Percentiles rank a stretch among this genome's conserved stretches.
These are phyloP conservation scores for Barnettozyma salicaria DNA, from an alignment of 805 yeast species.

Conservation along the genomic window DNA sequence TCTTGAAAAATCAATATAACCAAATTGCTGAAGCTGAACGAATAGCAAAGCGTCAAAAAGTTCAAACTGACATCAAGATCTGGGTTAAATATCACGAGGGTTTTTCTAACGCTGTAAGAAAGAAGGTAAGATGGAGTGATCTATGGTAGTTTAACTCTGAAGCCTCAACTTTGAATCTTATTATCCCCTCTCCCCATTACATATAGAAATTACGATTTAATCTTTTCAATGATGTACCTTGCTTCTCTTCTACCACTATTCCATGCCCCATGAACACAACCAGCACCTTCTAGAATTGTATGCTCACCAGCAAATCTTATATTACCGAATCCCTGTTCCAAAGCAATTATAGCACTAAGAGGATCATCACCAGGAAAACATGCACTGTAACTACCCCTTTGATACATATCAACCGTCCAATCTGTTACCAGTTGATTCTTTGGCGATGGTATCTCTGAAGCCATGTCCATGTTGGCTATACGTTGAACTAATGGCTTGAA, in stretches of 20 bases:
- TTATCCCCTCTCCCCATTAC: no score
- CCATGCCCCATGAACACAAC: constrained; percentile 92
- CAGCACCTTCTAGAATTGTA: constrained; percentile 78
- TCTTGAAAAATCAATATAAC: constrained; percentile 40
- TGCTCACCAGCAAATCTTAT: constrained; percentile 91
- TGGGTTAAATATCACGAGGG: constrained; percentile 96
- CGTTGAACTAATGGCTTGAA: constrained; percentile 39
- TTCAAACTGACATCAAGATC: constrained; percentile 32
- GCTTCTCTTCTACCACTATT: constrained; percentile 63
- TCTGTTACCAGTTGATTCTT: constrained; percentile 44
- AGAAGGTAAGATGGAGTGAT: constrained; percentile 71
- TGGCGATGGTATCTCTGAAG: constrained; percentile 32
- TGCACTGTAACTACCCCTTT: constrained; percentile 79
- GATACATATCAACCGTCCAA: constrained; percentile 79
- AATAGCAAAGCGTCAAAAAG: constrained; percentile 24
- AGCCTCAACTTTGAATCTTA: no score
- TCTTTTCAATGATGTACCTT: constrained; percentile 26
- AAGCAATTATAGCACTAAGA: constrained; percentile 51
- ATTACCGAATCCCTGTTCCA: constrained; percentile 50
- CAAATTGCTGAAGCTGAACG: constrained; percentile 25
- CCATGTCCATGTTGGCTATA: constrained; percentile 5
- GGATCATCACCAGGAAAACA: constrained; percentile 67
- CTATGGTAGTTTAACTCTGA: constrained; percentile 50
- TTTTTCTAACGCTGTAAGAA: constrained; percentile 84
- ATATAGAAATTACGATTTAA: constrained; percentile 1